phyloP scores from a whole-genome alignment of 352 stramenopile genomes.

The Phytopythium delawarense region DNA sequence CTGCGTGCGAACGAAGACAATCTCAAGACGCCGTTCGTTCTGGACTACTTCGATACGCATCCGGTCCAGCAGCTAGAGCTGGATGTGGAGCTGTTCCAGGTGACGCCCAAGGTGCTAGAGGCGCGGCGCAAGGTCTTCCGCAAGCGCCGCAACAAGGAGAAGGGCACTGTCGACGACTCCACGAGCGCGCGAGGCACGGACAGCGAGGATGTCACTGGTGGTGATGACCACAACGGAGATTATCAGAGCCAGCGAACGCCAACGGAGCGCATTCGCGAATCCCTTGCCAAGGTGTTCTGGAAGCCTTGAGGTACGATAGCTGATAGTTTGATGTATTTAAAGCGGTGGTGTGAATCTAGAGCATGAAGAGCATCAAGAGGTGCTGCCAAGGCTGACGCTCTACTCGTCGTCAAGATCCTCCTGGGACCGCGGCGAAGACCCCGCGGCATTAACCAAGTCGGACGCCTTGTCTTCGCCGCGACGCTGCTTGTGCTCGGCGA shows the following conservation, averaged over 20 bases:
- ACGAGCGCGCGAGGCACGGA: slow-evolving; percentile 19
- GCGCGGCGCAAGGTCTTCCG: slow-evolving; percentile 49
- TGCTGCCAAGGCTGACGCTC: not conserved
- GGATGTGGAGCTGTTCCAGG: slow-evolving; percentile 54
- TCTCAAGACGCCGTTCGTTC: slow-evolving; percentile 34
- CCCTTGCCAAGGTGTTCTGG: slow-evolving; percentile 32
- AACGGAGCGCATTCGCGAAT: slow-evolving; percentile 29
- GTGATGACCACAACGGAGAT: slow-evolving; percentile 34
- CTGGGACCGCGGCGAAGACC: not conserved
- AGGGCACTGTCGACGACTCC: slow-evolving; percentile 18
- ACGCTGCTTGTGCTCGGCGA: slow-evolving; percentile 49
- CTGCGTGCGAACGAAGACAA: slow-evolving; percentile 32
- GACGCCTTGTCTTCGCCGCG: not conserved
- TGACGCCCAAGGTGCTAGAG: slow-evolving; percentile 54
- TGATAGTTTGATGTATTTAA: slow-evolving; percentile 22
- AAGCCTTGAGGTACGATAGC: slow-evolving; percentile 12
- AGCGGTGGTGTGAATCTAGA: not conserved
- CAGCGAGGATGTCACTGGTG: slow-evolving; percentile 29
- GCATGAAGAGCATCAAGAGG: not conserved
- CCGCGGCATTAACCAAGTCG: not conserved
- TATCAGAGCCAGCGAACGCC: slow-evolving; percentile 39
- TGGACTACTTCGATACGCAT: slow-evolving; percentile 53
- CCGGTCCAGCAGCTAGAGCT: slow-evolving; percentile 43
- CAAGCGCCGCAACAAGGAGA: slow-evolving; percentile 30
- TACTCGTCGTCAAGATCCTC: not conserved